These are phyloP conservation scores for Cordyceps cateniannulata DNA, from an alignment of 2,329 filamentous ascomycete species.

Conservation along the genomic window DNA sequence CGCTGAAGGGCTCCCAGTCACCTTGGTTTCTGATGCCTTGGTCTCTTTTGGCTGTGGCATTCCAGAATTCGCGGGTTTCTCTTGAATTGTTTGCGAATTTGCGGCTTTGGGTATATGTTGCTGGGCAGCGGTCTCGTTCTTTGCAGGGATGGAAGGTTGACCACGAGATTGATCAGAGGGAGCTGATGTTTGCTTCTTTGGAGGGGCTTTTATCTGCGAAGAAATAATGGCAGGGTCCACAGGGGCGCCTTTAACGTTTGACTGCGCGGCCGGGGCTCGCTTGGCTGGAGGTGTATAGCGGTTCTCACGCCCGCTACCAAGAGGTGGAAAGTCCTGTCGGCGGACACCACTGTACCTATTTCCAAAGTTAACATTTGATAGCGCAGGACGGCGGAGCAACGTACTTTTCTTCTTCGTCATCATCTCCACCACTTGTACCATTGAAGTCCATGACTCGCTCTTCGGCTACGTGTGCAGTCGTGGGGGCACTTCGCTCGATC, in stretches of 20 bases:
- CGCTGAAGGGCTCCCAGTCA: slow-evolving; percentile 27
- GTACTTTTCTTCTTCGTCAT: slow-evolving; percentile 90
- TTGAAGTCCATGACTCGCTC: slow-evolving; percentile 70
- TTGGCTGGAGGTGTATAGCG: slow-evolving; percentile 90
- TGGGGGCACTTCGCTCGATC: slow-evolving; percentile 70
- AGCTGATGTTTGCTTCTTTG: slow-evolving; percentile 30
- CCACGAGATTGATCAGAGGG: slow-evolving; percentile 21
- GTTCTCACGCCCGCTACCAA: slow-evolving; percentile 46
- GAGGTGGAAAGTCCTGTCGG: slow-evolving; percentile 65
- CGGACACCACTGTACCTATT: slow-evolving; percentile 84
- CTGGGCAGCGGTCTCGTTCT: slow-evolving; percentile 26
- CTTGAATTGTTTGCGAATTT: slow-evolving; percentile 19
- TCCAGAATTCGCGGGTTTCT: slow-evolving; percentile 21
- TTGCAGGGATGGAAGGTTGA: slow-evolving; percentile 20
- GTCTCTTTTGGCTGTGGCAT: slow-evolving; percentile 4
- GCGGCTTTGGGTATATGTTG: slow-evolving; percentile 20
- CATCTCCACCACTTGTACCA: slow-evolving; percentile 58
- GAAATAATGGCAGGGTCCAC: slow-evolving; percentile 89
- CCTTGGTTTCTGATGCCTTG: slow-evolving; percentile 24
- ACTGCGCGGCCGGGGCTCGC: slow-evolving; percentile 67
- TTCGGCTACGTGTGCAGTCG: slow-evolving; percentile 80
- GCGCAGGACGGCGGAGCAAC: slow-evolving; percentile 20
- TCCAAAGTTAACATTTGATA: slow-evolving; percentile 15
- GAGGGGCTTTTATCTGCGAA: slow-evolving; percentile 57
- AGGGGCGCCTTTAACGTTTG: slow-evolving; percentile 69